These are phyloP conservation scores for Sclerotinia subarctica DNA, from an alignment of 2,329 filamentous ascomycete species.

Conservation along the genomic window DNA sequence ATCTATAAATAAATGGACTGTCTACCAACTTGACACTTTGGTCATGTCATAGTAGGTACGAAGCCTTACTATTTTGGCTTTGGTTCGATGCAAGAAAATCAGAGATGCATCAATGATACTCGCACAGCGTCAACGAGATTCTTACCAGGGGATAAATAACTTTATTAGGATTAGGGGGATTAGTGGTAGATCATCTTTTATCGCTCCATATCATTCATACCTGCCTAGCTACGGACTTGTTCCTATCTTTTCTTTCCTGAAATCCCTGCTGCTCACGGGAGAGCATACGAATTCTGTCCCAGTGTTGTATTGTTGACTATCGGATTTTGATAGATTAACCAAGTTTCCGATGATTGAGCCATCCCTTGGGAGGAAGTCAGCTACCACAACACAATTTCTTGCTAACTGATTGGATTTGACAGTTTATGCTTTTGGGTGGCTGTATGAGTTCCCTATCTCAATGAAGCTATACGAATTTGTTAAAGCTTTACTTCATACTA, in stretches of 20 bases:
- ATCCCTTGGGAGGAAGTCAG: not conserved
- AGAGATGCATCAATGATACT: not conserved
- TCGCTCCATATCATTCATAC: not conserved
- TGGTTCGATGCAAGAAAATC: not conserved
- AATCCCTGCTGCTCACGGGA: not conserved
- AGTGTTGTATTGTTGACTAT: not conserved
- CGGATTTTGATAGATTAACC: not conserved
- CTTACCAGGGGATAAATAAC: not conserved
- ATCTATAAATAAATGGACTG: not conserved
- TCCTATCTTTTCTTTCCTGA: not conserved
- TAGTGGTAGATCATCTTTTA: not conserved
- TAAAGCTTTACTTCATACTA: not conserved
- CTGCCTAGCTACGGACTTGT: no score
- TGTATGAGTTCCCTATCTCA: not conserved
- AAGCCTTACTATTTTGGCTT: not conserved
- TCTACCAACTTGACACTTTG: not conserved
- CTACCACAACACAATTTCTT: not conserved
- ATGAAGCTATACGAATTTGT: not conserved
- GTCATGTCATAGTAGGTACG: no score
- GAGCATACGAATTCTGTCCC: conserved; percentile 7
- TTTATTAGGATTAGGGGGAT: not conserved
- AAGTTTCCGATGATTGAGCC: not conserved
- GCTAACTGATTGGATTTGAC: not conserved
- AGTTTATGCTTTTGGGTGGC: not conserved
- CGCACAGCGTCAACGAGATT: not conserved